These are phyloP conservation scores for Fusarium redolens DNA, from an alignment of 2,329 filamentous ascomycete species.

Conservation along the genomic window DNA sequence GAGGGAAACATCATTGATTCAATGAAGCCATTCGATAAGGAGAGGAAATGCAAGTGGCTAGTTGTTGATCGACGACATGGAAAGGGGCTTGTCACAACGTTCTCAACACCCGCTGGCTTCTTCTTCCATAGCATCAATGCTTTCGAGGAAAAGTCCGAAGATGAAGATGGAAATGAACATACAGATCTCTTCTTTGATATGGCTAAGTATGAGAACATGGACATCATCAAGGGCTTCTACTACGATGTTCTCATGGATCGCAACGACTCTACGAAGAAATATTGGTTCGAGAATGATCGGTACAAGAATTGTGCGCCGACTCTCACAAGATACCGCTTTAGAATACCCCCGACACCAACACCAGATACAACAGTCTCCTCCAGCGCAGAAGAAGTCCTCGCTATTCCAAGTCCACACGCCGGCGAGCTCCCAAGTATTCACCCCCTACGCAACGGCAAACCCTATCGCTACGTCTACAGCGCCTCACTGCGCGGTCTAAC, in stretches of 20 bases:
- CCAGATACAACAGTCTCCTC: constrained; percentile 30
- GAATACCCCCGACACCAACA: constrained; percentile 44
- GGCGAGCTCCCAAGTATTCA: constrained; percentile 77
- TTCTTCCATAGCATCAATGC: constrained; percentile 85
- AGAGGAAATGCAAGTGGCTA: constrained; percentile 73
- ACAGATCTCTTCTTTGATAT: constrained; percentile 73
- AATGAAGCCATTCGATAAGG: constrained; percentile 70
- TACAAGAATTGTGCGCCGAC: constrained; percentile 51
- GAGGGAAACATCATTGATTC: constrained; percentile 75
- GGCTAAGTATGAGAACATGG: constrained; percentile 70
- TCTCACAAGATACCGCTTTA: constrained; percentile 59
- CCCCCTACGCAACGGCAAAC: constrained; percentile 61
- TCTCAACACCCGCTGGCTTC: constrained; percentile 76
- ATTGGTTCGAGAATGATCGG: constrained; percentile 55
- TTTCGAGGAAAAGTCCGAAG: constrained; percentile 68
- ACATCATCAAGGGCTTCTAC: constrained; percentile 75
- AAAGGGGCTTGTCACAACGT: constrained; percentile 75
- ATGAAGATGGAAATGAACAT: constrained; percentile 46
- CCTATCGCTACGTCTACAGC: constrained; percentile 71
- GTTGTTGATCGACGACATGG: constrained; percentile 74
- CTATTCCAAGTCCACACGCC: constrained; percentile 63
- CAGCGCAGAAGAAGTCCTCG: constrained; percentile 51
- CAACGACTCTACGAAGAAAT: constrained; percentile 57
- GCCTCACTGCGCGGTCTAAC: constrained; percentile 66
- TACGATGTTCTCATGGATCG: constrained; percentile 73